Conservation (phyloP, 1,139 yeast species). For the Yamadazyma siamensis region DNA sequence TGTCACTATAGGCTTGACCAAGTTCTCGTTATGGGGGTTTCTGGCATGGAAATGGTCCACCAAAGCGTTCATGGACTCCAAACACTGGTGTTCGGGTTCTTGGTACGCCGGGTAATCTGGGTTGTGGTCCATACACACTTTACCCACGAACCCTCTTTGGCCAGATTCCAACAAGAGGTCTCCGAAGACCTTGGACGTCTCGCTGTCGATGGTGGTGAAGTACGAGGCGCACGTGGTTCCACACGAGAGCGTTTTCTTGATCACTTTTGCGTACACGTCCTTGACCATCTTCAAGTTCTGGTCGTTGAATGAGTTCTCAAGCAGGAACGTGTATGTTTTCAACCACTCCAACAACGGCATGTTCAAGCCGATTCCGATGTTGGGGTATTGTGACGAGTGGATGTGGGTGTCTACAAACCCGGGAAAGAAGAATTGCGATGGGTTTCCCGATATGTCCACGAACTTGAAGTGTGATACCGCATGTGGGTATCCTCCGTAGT, state of each 20-base stretch:
- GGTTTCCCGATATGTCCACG: conserved; percentile 26
- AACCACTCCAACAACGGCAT: conserved; percentile 88
- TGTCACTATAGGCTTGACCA: conserved; percentile 74
- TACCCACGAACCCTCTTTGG: conserved; percentile 88
- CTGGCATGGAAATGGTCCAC: conserved; percentile 50
- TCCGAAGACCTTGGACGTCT: conserved; percentile 73
- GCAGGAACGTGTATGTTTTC: conserved; percentile 79
- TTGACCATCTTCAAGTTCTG: conserved; percentile 51
- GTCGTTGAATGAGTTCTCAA: conserved; percentile 52
- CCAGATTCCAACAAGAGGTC: conserved; percentile 63
- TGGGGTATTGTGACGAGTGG: conserved; percentile 97
- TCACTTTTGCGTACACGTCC: conserved; percentile 60
- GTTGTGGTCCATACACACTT: conserved; percentile 81
- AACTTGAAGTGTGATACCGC: conserved; percentile 18
- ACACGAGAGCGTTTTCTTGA: conserved; percentile 60
- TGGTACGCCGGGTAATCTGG: conserved; percentile 65
- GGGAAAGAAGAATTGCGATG: conserved; percentile 66
- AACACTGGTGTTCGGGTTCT: conserved; percentile 60
- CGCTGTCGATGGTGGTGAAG: conserved; percentile 81
- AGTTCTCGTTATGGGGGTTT: conserved; percentile 48
- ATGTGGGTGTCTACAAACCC: conserved; percentile 95
- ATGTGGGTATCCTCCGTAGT: conserved; percentile 5
- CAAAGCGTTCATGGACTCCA: conserved; percentile 54
- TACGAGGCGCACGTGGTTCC: conserved; percentile 95
- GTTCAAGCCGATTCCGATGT: conserved; percentile 84